Evolutionary conservation across 2,329 filamentous ascomycete species (phyloP), one percentile per base, ranked within the genome.

Genomic region (Onygenales sp.): DNA sequence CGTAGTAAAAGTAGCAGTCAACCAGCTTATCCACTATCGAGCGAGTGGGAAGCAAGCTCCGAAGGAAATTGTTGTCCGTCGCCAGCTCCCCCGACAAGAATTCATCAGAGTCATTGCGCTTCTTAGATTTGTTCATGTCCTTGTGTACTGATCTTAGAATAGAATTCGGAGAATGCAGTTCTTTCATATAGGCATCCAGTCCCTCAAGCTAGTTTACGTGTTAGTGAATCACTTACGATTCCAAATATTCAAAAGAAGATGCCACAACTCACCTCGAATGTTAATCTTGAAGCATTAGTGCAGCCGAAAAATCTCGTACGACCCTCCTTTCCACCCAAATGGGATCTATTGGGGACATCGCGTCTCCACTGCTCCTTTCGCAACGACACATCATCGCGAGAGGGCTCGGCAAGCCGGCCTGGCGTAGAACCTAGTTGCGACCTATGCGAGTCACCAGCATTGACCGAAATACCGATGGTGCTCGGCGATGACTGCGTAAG

Each of bases 301-400:
- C 65, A 66, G 6, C 70, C 70, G 42, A 66, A 69, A 52, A 69
- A 73, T 1, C 70, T 67, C n/a, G 69, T 71, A 54, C 63, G 66
- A 1, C 67, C 71, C 51, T 71, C 69, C 42, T 63, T 62, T 3
- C 69, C 69, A 53, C 67, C 59, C 58, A 71, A 67, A 60, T 67
- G 65, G 13, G 69, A 65, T 37, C 64, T 63, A 43, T 65, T 67
- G 8, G 63, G 58, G 14, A 69, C 54, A 46, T 52, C 49, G 4
- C 39, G 49, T 7, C 49, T 36, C 42, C 49, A 43, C 33, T 21
- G 42, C 32, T 39, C 42, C 10, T 34, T 44, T 8, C 32, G 21
- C 36, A 33, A 7, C n/a, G 36, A 42, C 11, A 36, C 39, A 17
- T 42, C 39, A 21, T 34, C 32, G 9, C 27, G 13, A 17, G 49